phyloP scores from a whole-genome alignment of 2,329 filamentous ascomycete genomes.

The Trichoderma sp. region DNA sequence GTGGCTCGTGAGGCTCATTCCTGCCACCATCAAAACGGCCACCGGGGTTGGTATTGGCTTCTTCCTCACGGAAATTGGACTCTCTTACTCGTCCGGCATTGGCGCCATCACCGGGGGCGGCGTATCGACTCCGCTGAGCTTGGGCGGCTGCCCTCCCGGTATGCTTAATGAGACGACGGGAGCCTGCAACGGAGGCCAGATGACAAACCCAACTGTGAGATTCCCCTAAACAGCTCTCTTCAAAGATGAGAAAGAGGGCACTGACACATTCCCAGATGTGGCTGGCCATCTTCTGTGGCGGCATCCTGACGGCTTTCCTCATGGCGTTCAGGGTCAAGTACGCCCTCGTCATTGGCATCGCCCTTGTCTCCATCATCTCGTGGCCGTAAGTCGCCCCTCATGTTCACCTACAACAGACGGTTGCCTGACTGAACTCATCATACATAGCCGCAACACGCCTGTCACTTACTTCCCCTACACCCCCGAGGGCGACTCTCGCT shows the following conservation, averaged over 20 bases:
- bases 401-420: background rate
- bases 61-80: conserved; percentile 64
- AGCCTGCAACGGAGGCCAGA: conserved; percentile 62
- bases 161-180: conserved; percentile 51
- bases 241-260: too few species aligned
- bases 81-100: conserved; percentile 80
- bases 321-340: conserved; percentile 78
- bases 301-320: conserved; percentile 76
- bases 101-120: conserved; percentile 74
- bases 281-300: conserved; percentile 81
- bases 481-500: conserved; percentile 62
- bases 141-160: conserved; percentile 71
- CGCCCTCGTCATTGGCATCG: conserved; percentile 73
- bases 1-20: conserved; percentile 69
- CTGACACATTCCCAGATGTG: conserved; percentile 60
- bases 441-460: conserved; percentile 61
- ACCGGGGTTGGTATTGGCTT: conserved; percentile 67
- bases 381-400: conserved; percentile 64
- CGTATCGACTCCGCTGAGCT: conserved; percentile 68
- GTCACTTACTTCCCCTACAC: conserved; percentile 75
- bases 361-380: conserved; percentile 70
- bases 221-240: too few species aligned
- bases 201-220: conserved; percentile 72
- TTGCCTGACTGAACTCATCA: conserved; percentile 26
- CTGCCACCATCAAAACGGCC: conserved; percentile 65